Evolutionary conservation across 164 flowering plant genomes (phyloP).

Genomic region (Malania oleifera): DNA sequence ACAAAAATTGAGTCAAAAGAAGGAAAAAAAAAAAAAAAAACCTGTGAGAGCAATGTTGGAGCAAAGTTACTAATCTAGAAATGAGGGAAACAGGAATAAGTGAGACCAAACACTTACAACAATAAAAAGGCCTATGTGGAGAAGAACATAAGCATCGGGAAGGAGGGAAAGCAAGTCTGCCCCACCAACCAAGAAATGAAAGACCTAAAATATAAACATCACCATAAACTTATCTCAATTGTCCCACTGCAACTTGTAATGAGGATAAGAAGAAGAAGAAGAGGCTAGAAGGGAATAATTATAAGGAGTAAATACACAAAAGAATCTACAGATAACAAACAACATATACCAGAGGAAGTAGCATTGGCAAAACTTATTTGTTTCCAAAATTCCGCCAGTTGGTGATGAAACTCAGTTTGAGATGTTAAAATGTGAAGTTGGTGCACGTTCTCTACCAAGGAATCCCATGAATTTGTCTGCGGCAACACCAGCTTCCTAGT

Average conservation of each 20-base stretch:
- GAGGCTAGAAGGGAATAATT: background rate
- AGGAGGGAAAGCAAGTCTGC: conserved; percentile 3
- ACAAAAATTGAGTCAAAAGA: background rate
- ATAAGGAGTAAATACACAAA: too few relatives aligned
- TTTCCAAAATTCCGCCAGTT: too few relatives aligned
- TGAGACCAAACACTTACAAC: background rate
- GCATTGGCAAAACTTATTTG: background rate
- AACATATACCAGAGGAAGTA: background rate
- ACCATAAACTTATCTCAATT: background rate
- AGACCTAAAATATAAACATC: background rate
- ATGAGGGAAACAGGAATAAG: background rate
- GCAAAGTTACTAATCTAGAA: background rate
- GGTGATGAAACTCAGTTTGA: too few relatives aligned
- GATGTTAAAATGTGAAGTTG: too few relatives aligned
- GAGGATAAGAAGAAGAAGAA: background rate
- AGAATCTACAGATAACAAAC: background rate
- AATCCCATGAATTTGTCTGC: background rate
- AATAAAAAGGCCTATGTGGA: background rate
- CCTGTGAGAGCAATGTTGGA: background rate
- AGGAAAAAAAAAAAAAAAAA: background rate
- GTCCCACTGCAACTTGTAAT: background rate
- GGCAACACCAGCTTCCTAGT: background rate
- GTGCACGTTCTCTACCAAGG: too few relatives aligned
- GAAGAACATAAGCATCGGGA: background rate
- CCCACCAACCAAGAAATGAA: background rate